phyloP scores from a whole-genome alignment of 208 protist species.

The Blechomonas ayalai region DNA sequence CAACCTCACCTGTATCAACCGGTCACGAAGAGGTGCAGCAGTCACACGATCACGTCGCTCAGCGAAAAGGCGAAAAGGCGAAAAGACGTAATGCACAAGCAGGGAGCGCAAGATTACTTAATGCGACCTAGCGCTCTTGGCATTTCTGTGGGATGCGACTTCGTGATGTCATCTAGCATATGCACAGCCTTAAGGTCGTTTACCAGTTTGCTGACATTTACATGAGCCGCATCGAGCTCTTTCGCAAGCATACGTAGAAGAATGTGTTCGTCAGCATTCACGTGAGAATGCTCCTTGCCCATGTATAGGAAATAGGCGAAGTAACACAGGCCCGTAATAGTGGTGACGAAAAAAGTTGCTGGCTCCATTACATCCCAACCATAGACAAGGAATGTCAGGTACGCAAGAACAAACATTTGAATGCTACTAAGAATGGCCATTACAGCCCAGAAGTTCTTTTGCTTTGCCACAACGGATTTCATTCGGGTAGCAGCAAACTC shows the following conservation, averaged over 20 bases:
- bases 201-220: constrained; percentile 9
- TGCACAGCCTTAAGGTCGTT: constrained; percentile 15
- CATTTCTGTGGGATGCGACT: too few relatives aligned
- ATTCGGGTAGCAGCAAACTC: constrained; percentile 1
- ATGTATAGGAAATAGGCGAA: constrained; percentile 62
- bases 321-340: constrained; percentile 29
- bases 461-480: constrained; percentile 4
- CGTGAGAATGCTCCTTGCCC: constrained; percentile 33
- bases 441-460: constrained; percentile 60
- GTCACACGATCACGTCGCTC: too few relatives aligned
- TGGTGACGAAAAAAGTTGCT: constrained; percentile 70
- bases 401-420: constrained; percentile 70
- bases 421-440: constrained; percentile 39
- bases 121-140: too few relatives aligned
- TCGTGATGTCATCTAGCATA: constrained; percentile 2
- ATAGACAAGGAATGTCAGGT: constrained; percentile 71
- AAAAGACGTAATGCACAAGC: too few relatives aligned
- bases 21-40: too few relatives aligned
- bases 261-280: constrained; percentile 43
- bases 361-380: constrained; percentile 85
- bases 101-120: too few relatives aligned
- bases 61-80: too few relatives aligned
- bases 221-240: constrained; percentile 8
- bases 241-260: constrained; percentile 19
- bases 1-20: too few relatives aligned